Evolutionary conservation across 2,329 filamentous ascomycete genomes (phyloP), one percentile per base, ranked within the genome.

Genomic region (Alternaria ventricosa): DNA sequence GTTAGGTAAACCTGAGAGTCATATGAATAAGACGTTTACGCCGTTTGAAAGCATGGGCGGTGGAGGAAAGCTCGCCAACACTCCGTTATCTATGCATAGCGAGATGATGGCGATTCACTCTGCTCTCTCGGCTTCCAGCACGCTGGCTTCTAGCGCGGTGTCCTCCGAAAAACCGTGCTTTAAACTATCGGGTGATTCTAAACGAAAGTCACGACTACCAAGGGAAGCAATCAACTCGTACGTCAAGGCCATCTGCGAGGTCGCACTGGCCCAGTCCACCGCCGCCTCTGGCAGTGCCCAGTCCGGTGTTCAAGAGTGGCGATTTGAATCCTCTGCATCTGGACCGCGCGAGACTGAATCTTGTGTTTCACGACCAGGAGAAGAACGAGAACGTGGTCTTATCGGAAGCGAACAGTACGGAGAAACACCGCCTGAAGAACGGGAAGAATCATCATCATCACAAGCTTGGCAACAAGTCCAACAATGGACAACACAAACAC

Each of bases 101-200:
- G 84, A 87, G 79, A 87, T 86, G 84, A 86, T 86, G 83, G 85
- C 84, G 27, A 85, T 87, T 71, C 82, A 84, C 69, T 83, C 82
- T 27, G 84, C 84, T 46, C 81, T 86, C 56, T 76, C 81, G 44
- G 78, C 82, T 55, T 84, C 82, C 55, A 81, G 78, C 67, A 81
- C 80, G 51, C 69, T 82, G 72, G 80, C 82, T 55, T 80, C 79
- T 67, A 82, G 71, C 61, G 75, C 80, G 49, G 76, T 81, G 77
- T 84, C 78, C 56, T 81, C 75, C 71, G 68, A 84, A 81, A 85
- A 86, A 84, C 82, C 83, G 79, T 81, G 74, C 79, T 82, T 81
- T 76, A 82, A 82, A 81, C 78, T 84, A 83, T 75, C 81, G 77
- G 73, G 79, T 82, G 74, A 76, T 78, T 79, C 79, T 81, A 86